phyloP scores from a whole-genome alignment of 768 basidiomycete genomes.

The button mushroom (Agaricus bisporus) region DNA sequence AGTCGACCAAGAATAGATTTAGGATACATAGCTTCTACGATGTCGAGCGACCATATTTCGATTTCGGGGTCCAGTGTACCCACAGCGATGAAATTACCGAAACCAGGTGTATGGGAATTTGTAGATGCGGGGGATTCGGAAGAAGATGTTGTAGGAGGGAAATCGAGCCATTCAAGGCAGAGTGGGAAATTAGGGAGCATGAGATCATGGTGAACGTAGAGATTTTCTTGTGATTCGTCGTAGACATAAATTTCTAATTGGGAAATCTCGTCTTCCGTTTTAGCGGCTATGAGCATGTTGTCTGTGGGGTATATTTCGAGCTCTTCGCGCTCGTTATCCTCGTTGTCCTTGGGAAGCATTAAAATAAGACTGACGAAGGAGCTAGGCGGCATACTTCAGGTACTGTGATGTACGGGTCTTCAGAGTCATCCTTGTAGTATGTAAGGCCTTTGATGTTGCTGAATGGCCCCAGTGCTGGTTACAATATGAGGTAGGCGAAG shows the following conservation, averaged over 20 bases:
- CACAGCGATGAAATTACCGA: slow-evolving; percentile 92
- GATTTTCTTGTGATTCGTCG: slow-evolving; percentile 84
- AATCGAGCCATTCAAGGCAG: slow-evolving; percentile 99
- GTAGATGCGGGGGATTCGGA: slow-evolving; percentile 23
- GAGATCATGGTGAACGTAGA: slow-evolving; percentile 96
- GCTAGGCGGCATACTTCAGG: slow-evolving; percentile 65
- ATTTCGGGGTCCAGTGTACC: slow-evolving; percentile 97
- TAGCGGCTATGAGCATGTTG: slow-evolving; percentile 87
- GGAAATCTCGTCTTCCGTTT: slow-evolving; percentile 95
- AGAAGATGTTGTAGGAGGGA: slow-evolving; percentile 62
- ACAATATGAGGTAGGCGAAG: not conserved
- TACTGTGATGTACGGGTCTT: slow-evolving; percentile 95
- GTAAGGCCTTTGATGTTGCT: slow-evolving; percentile 93
- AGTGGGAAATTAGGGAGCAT: slow-evolving; percentile 97
- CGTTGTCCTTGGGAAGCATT: slow-evolving; percentile 45
- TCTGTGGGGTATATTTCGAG: slow-evolving; percentile 86
- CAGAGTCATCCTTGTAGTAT: slow-evolving; percentile 85
- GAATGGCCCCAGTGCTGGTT: slow-evolving; percentile 71
- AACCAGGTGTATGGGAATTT: slow-evolving; percentile 24
- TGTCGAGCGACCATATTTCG: slow-evolving; percentile 96
- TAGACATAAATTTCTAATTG: slow-evolving; percentile 96
- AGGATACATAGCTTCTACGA: slow-evolving; percentile 92
- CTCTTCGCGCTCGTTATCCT: slow-evolving; percentile 83
- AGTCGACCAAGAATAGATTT: slow-evolving; percentile 87
- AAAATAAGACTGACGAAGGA: slow-evolving; percentile 8